phyloP scores from a whole-genome alignment of 2,329 filamentous ascomycete species.

The Cercospora beticola region DNA sequence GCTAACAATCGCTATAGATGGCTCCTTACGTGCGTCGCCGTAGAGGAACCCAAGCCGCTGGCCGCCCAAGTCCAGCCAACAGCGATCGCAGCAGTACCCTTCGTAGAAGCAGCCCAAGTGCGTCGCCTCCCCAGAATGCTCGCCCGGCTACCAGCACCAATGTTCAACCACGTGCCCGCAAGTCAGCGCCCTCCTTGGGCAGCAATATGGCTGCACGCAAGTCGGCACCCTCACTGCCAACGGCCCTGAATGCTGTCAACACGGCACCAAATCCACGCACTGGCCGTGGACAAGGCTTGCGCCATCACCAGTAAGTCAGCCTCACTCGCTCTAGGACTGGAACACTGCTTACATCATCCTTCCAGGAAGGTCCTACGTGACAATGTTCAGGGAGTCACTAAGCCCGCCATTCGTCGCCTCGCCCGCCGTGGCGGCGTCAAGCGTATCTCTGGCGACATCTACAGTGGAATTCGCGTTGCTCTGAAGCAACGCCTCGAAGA shows the following conservation, averaged over 20 bases:
- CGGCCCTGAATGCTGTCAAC: neutral
- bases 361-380: slow-evolving; percentile 94
- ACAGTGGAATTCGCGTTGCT: slow-evolving; percentile 57
- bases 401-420: slow-evolving; percentile 63
- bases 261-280: neutral
- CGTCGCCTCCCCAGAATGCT: no score
- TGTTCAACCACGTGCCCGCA: no score
- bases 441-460: slow-evolving; percentile 64
- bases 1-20: neutral
- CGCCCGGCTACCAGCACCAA: no score
- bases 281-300: neutral
- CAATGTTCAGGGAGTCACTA: slow-evolving; percentile 98
- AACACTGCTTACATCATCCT: neutral
- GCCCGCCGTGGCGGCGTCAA: slow-evolving; percentile 76
- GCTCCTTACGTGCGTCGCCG: neutral
- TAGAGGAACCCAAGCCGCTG: neutral
- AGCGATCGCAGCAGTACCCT: no score
- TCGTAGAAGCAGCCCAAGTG: no score
- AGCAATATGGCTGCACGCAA: neutral
- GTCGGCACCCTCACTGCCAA: neutral
- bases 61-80: no score
- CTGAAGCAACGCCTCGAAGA: slow-evolving; percentile 54
- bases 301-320: slow-evolving; percentile 7
- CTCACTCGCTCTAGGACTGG: neutral
- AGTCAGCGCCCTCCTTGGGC: no score